A percentile compares a stretch with the other conserved stretches of the same genome.
These are phyloP conservation scores for Candida fluviatilis DNA, from an alignment of 805 yeast species.

Conservation along the genomic window DNA sequence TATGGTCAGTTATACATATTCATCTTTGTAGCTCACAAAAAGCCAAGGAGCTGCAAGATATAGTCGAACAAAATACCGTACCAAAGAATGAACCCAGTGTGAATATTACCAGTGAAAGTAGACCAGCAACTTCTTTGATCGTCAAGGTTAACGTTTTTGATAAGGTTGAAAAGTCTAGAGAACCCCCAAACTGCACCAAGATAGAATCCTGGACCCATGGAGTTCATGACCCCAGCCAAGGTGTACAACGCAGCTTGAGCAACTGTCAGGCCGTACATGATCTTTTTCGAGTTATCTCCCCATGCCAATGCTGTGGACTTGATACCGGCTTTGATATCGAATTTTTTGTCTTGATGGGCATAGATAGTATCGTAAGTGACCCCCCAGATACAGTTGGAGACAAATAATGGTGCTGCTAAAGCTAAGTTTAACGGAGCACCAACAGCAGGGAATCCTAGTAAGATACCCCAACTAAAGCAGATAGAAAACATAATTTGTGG, in stretches of 20 bases:
- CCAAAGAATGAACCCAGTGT: slow-evolving; percentile 68
- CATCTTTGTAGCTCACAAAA: slow-evolving; percentile 15
- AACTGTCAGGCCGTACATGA: slow-evolving; percentile 58
- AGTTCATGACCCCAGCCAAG: slow-evolving; percentile 67
- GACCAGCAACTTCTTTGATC: slow-evolving; percentile 80
- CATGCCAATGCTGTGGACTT: slow-evolving; percentile 94
- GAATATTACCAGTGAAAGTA: slow-evolving; percentile 71
- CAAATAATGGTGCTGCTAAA: slow-evolving; percentile 73
- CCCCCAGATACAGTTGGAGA: slow-evolving; percentile 84
- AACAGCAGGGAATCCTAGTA: slow-evolving; percentile 94
- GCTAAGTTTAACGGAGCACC: slow-evolving; percentile 70
- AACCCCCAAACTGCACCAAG: slow-evolving; percentile 65
- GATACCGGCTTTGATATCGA: slow-evolving; percentile 86
- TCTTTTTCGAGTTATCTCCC: slow-evolving; percentile 75
- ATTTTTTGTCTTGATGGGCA: slow-evolving; percentile 94
- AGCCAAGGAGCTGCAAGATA: slow-evolving; percentile 45
- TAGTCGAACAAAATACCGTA: slow-evolving; percentile 67
- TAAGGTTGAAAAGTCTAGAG: slow-evolving; percentile 63
- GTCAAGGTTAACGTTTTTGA: slow-evolving; percentile 71
- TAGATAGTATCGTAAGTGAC: slow-evolving; percentile 94
- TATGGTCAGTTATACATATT: not conserved
- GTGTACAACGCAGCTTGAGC: slow-evolving; percentile 65
- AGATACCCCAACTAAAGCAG: slow-evolving; percentile 92
- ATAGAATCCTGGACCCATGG: slow-evolving; percentile 85
- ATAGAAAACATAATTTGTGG: slow-evolving; percentile 83